Base-by-base conservation (phyloP, 2,329 filamentous ascomycete genomes). In the Emmonsiellopsis sp. region DNA sequence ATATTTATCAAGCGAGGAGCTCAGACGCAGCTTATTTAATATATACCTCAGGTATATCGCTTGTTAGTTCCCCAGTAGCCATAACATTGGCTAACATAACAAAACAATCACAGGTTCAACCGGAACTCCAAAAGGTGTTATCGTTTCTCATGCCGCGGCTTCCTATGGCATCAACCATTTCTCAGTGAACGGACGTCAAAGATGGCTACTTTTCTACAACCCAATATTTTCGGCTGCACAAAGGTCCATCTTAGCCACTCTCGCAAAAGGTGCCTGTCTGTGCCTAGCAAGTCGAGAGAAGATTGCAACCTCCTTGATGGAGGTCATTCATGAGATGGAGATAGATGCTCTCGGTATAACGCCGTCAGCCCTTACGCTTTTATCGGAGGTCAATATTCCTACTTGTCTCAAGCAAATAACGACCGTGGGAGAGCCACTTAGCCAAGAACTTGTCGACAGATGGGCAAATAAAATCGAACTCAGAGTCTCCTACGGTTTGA, bases 111-210 rank as follows among this genome's bases (percentile, higher is more conserved):
- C 20, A 26, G 20, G 91, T 16, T 95, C 90, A 1, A 96, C 91
- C 7, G 91, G 91, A 58, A 95, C 95, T 79, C 91, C 91, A 58
- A 96, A 96, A 80, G 91, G 91, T 70, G 87, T 49, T 38, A 95
- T 52, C 85, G 95, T 87, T 90, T 95, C 78, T 91, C 89, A 11
- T 94, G 59, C 49, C 57, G 53, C n/a, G 63, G 38, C 40, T 62
- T 45, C 54, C 59, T 32, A 62, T 55, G 5, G 62, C 62, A 2
- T 69, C 67, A 53, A 63, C 65, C 26, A 64, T 65, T 57, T 65
- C 60, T 10, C 56, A 61, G 41, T 62, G 59, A 56, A 61, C 61
- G 13, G 59, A 59, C 42, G 46, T 51, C n/a, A 57, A 56, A 26
- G 20, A 26, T 26, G 20, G 20, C 40, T 61, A 64, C 30, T 62